Evolutionary conservation across 148 eudicot genomes (phyloP), one percentile per base, ranked within the genome.

Genomic region (Fallopia convolvulus): DNA sequence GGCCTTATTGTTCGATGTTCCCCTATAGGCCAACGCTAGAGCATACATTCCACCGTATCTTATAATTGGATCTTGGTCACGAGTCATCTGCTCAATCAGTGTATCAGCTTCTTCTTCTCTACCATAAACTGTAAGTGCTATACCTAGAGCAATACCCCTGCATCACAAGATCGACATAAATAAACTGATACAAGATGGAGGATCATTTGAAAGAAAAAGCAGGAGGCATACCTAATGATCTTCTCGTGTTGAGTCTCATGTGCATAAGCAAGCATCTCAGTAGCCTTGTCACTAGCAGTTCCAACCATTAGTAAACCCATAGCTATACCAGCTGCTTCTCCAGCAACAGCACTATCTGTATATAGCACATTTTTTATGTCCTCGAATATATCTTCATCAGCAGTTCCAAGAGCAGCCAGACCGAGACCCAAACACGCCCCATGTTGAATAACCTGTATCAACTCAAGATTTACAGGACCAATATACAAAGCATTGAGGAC

Each of bases 1-100:
- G 55, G 99, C 99, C 89, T 96, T 93, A 85, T 96, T 96, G 81
- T 93, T 96, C 42, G 93, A 84, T 18, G 99, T 96, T 78, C 99
- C 99, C 8, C 98, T 87, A 83, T 96, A 96, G 26, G 99, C 99
- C 85, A 96, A 87, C 53, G 94, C 99, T 83, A 96, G 80, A 6
- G 99, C 99, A 82, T 96, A 96, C 98, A 95, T 93, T 82, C 99
- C 99, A 83, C 99, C 97, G 78, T 95, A 95, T 55, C 99, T 90
- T 61, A 95, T 40, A 32, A 95, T 95, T 72, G 99, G 97, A 83
- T 95, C 99, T 83, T 95, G 99, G 83, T 95, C 99, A 74, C 97
- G 85, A 49, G 99, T 95, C 99, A 95, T 90, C 76, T 92, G 97
- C 90, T 92, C 97, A 80, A 95, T 95, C 39, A 95, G 85, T 5